phyloP scores from a whole-genome alignment of 106 monocot genomes.

The Acorus calamus region DNA sequence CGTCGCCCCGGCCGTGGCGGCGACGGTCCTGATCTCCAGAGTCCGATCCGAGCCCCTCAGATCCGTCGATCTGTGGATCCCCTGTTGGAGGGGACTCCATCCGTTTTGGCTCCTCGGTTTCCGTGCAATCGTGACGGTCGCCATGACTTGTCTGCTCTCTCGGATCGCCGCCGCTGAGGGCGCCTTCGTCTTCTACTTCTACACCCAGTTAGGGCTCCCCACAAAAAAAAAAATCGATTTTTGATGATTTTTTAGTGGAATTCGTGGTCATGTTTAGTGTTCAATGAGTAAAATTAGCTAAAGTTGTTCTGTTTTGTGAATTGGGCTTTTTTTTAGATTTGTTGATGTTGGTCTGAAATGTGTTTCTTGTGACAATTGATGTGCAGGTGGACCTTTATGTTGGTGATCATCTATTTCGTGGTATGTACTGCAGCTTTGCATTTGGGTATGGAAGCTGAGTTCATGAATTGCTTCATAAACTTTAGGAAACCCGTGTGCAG shows the following conservation, averaged over 20 bases:
- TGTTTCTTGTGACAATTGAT: conserved; percentile 10
- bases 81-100: conserved; percentile 29
- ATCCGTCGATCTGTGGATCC: conserved; percentile 9
- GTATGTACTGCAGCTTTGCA: conserved; percentile 14
- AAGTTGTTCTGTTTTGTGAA: too few relatives aligned
- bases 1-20: conserved; percentile 21
- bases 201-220: conserved; percentile 32
- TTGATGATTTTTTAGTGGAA: neutral
- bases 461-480: too few relatives aligned
- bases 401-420: conserved; percentile 61
- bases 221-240: neutral
- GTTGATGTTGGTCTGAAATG: neutral
- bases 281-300: too few relatives aligned
- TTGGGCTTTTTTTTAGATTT: neutral
- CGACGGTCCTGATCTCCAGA: conserved; percentile 10
- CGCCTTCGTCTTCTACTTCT: conserved; percentile 39
- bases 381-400: conserved; percentile 62
- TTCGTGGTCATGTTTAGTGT: too few relatives aligned
- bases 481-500: too few relatives aligned
- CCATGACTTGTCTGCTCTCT: conserved; percentile 15
- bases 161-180: conserved; percentile 8
- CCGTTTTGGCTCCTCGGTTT: conserved; percentile 33
- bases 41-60: conserved; percentile 2
- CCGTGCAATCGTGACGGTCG: conserved; percentile 16
- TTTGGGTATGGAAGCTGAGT: neutral